Evolutionary conservation across 208 protist genomes (phyloP), one percentile per base, ranked within the genome.

Genomic region (Crithidia brevicula): DNA sequence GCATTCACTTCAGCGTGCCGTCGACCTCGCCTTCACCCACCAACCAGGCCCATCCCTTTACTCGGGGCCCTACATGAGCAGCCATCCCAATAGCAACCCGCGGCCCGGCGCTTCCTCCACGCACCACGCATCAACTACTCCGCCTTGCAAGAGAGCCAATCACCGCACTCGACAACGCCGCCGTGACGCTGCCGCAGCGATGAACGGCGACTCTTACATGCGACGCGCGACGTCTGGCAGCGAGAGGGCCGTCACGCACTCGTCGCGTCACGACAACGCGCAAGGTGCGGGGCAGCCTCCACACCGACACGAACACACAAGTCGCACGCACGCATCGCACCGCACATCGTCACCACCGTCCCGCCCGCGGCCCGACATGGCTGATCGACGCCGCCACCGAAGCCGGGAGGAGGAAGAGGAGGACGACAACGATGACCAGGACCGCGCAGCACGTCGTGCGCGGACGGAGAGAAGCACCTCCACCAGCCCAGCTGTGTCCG

Each of bases 401-500:
- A 34, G 31, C 38, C 52, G 31, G 18, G 45, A 60, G 18, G 42
- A 50, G 31, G 42, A 58, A 15, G n/a, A 11, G 28, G 27, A 64
- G 20, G 27, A 47, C 10, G 18, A 10, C 20, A 30, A n/a, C n/a
- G 18, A 30, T 25, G 6, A n/a, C 46, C 13, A 65, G 31, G 22
- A 33, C 59, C 23, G 4, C 27, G 27, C 31, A 8, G 31, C 22
- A 18, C 36, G 43, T 16, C 34, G 45, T 5, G 4, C 56, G 5
- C 34, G 56, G 20, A 62, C 40, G 11, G 56, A 62, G 16, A 59
- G 34, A 18, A 25, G 10, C 53, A 20, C 22, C 51, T 13, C 0
- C 11, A 16, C 6, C 8, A 15, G 6, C 11, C 2, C 20, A 9
- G 36, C 16, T 8, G 15, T 18, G 1, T 3, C 47, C 22, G 18